phyloP scores from a whole-genome alignment of 1,284 basidiomycete species.

The Xerocomus minutiporus region DNA sequence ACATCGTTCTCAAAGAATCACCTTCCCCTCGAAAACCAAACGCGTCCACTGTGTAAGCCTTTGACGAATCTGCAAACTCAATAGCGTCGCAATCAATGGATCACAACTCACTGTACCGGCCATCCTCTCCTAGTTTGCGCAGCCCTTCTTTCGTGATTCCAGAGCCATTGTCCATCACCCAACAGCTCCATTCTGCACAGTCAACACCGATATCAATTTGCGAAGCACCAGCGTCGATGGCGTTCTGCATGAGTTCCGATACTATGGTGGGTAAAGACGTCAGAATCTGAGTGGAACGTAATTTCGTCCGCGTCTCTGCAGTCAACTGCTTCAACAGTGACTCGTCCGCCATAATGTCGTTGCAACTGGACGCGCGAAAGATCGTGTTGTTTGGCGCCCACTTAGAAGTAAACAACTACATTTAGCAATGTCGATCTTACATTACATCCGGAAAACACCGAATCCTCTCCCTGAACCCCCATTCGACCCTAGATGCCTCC shows the following conservation, averaged over 20 bases:
- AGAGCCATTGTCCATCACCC: slow-evolving; percentile 78
- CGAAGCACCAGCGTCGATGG: slow-evolving; percentile 64
- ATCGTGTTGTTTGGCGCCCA: slow-evolving; percentile 21
- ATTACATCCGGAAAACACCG: slow-evolving; percentile 77
- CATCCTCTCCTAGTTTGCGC: slow-evolving; percentile 48
- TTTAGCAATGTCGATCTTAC: slow-evolving; percentile 45
- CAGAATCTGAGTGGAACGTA: slow-evolving; percentile 80
- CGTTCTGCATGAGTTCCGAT: slow-evolving; percentile 82
- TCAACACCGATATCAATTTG: slow-evolving; percentile 64
- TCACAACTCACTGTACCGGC: slow-evolving; percentile 59
- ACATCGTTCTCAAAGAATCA: slow-evolving; percentile 27
- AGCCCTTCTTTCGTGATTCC: slow-evolving; percentile 68
- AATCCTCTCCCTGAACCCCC: slow-evolving; percentile 68
- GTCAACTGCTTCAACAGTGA: slow-evolving; percentile 39
- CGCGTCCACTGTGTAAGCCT: slow-evolving; percentile 55
- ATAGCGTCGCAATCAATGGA: neutral
- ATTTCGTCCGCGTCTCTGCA: slow-evolving; percentile 51
- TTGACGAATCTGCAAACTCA: slow-evolving; percentile 57
- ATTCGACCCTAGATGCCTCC: slow-evolving; percentile 37
- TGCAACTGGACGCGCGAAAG: neutral
- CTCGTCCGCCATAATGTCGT: slow-evolving; percentile 19
- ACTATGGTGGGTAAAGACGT: slow-evolving; percentile 76
- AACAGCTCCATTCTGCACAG: slow-evolving; percentile 68
- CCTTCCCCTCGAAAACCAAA: slow-evolving; percentile 93
- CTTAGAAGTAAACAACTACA: slow-evolving; percentile 26